Evolutionary conservation across 78 protist species (phyloP).

Genomic region (Emiliania huxleyi): DNA sequence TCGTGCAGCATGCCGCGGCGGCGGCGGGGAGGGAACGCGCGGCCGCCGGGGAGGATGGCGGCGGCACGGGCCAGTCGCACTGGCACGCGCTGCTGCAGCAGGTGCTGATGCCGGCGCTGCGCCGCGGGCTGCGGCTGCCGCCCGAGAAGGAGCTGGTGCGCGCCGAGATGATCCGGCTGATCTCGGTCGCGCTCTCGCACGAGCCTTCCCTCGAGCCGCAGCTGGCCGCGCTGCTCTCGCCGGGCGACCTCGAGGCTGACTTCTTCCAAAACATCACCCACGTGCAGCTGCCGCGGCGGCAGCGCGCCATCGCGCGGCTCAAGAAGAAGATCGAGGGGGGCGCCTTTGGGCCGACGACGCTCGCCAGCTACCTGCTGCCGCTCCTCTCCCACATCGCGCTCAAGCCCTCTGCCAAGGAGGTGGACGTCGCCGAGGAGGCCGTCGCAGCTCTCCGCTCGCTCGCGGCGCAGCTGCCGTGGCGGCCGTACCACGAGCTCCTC

Average conservation of each 20-base stretch:
- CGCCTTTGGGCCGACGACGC: background rate
- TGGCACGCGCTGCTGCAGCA: background rate
- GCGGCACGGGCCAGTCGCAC: background rate
- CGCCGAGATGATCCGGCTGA: background rate
- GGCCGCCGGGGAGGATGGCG: background rate
- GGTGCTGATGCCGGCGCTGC: background rate
- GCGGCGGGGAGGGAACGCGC: background rate
- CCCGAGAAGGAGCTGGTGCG: background rate
- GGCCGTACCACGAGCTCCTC: background rate
- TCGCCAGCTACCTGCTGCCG: background rate
- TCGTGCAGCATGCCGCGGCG: background rate
- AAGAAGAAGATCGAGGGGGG: background rate
- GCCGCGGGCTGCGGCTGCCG: background rate
- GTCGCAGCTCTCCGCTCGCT: background rate
- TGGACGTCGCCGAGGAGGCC: conserved; percentile 21
- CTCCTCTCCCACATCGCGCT: background rate
- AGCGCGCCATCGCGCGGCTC: conserved; percentile 9
- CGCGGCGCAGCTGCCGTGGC: conserved; percentile 5
- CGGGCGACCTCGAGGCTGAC: background rate
- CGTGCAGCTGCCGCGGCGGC: conserved; percentile 6
- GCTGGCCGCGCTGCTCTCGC: background rate
- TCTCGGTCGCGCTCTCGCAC: background rate
- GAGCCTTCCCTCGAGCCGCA: background rate
- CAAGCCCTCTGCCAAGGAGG: background rate
- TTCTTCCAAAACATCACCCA: background rate